Conservation (phyloP, 2,329 filamentous ascomycete species). For the Xylariaceae sp. region DNA sequence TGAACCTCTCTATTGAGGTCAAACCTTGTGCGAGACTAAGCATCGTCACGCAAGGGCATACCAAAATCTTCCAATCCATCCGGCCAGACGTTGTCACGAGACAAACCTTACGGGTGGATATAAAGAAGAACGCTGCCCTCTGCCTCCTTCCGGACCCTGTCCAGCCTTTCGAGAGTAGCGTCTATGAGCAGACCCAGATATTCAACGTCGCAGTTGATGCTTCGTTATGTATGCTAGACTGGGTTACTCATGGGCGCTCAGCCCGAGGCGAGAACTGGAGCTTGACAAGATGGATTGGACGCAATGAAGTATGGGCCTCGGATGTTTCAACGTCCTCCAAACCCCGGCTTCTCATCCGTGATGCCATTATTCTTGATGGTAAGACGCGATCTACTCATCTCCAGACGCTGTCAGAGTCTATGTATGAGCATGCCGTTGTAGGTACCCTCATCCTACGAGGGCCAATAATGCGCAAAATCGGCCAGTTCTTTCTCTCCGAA, state of each 20-base stretch:
- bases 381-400: slow-evolving; percentile 40
- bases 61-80: slow-evolving; percentile 87
- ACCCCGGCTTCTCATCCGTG: slow-evolving; percentile 70
- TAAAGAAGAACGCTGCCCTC: slow-evolving; percentile 50
- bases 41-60: slow-evolving; percentile 72
- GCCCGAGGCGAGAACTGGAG: slow-evolving; percentile 89
- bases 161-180: slow-evolving; percentile 80
- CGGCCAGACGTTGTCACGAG: slow-evolving; percentile 52
- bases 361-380: slow-evolving; percentile 72
- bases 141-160: slow-evolving; percentile 84
- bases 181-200: slow-evolving; percentile 78
- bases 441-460: slow-evolving; percentile 84
- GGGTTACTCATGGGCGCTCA: slow-evolving; percentile 84
- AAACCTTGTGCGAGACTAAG: slow-evolving; percentile 61
- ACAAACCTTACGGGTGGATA: slow-evolving; percentile 50
- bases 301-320: slow-evolving; percentile 77
- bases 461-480: slow-evolving; percentile 60
- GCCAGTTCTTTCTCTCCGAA: slow-evolving; percentile 71
- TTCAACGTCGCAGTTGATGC: slow-evolving; percentile 59
- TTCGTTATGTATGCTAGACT: slow-evolving; percentile 80
- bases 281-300: slow-evolving; percentile 70
- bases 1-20: slow-evolving; percentile 68
- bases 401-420: slow-evolving; percentile 53
- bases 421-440: slow-evolving; percentile 72
- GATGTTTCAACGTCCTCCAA: slow-evolving; percentile 34